Conservation (phyloP, 371 early-diverging fungal species). For the Rhizopus delemar region DNA sequence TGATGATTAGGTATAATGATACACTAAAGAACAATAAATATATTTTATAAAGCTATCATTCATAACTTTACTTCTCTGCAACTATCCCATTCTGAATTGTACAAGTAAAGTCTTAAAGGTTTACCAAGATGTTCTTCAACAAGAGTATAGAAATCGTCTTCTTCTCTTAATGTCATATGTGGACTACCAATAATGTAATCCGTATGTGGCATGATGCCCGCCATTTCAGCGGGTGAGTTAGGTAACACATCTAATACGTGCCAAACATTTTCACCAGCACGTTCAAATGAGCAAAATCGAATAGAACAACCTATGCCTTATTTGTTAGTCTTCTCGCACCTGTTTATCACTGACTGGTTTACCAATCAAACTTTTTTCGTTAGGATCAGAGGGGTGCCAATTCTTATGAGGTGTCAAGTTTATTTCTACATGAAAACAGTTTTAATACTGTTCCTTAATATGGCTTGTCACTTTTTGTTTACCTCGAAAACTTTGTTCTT, state of each 20-base stretch:
- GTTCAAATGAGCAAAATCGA: slow-evolving; percentile 71
- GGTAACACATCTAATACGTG: slow-evolving; percentile 66
- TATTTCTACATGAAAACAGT: slow-evolving; percentile 41
- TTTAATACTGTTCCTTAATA: neutral
- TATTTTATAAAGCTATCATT: neutral
- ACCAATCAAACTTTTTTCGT: slow-evolving; percentile 51
- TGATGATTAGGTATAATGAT: slow-evolving; percentile 69
- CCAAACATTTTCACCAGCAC: slow-evolving; percentile 72
- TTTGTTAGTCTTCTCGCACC: neutral
- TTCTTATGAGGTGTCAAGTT: slow-evolving; percentile 54
- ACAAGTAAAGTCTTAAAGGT: slow-evolving; percentile 60
- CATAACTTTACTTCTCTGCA: slow-evolving; percentile 57
- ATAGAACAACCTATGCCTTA: slow-evolving; percentile 63
- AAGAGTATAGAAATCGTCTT: slow-evolving; percentile 64
- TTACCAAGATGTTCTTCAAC: slow-evolving; percentile 60
- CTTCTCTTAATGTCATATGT: slow-evolving; percentile 50
- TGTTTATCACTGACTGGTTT: neutral
- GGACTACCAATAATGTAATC: slow-evolving; percentile 74
- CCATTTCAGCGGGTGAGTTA: slow-evolving; percentile 69
- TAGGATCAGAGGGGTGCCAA: slow-evolving; percentile 47
- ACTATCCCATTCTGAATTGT: slow-evolving; percentile 66
- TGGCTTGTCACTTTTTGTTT: neutral
- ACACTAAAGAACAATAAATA: slow-evolving; percentile 31
- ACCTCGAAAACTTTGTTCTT: slow-evolving; percentile 67
- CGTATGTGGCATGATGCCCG: slow-evolving; percentile 61